A percentile compares a stretch with the other conserved stretches of the same genome.
phyloP scores from a whole-genome alignment of 768 basidiomycete species.

The Boletus sensibilis region DNA sequence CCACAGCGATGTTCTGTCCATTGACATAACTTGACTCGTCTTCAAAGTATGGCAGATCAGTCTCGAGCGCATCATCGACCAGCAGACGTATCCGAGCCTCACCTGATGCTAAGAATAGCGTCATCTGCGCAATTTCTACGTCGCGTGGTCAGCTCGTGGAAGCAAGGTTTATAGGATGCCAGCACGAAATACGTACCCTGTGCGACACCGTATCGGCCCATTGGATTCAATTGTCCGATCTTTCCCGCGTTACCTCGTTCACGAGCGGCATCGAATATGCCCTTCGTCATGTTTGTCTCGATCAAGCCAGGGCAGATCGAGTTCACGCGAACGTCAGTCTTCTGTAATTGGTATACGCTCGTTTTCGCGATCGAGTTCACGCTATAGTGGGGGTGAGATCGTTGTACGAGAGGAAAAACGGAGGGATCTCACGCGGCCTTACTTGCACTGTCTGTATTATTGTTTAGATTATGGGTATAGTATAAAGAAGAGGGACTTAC shows the following conservation, averaged over 20 bases:
- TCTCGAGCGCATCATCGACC: not conserved
- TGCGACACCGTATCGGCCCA: conserved; percentile 78
- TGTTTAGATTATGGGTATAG: conserved; percentile 11
- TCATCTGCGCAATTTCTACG: conserved; percentile 82
- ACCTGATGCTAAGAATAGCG: conserved; percentile 88
- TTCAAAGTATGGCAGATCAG: conserved; percentile 29
- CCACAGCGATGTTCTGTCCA: conserved; percentile 82
- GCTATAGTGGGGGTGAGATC: conserved; percentile 37
- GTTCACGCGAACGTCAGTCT: conserved; percentile 84
- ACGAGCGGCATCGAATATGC: conserved; percentile 76
- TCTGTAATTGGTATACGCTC: conserved; percentile 73
- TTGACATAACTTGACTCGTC: conserved; percentile 93
- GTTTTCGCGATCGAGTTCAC: conserved; percentile 90
- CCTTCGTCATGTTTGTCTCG: conserved; percentile 87
- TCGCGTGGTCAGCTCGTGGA: conserved; percentile 12
- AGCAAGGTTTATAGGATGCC: conserved; percentile 11
- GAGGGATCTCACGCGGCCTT: conserved; percentile 76
- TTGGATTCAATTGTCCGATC: conserved; percentile 78
- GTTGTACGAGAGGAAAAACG: not conserved
- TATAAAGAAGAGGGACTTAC: conserved; percentile 42
- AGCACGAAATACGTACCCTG: conserved; percentile 51
- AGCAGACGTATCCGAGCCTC: conserved; percentile 20
- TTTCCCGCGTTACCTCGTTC: conserved; percentile 68
- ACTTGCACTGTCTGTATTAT: conserved; percentile 74
- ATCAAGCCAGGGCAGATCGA: conserved; percentile 90